A percentile compares a stretch with the other conserved stretches of the same genome.
Evolutionary conservation across 208 protist species (phyloP).

Genomic region (Naegleria lovaniensis): DNA sequence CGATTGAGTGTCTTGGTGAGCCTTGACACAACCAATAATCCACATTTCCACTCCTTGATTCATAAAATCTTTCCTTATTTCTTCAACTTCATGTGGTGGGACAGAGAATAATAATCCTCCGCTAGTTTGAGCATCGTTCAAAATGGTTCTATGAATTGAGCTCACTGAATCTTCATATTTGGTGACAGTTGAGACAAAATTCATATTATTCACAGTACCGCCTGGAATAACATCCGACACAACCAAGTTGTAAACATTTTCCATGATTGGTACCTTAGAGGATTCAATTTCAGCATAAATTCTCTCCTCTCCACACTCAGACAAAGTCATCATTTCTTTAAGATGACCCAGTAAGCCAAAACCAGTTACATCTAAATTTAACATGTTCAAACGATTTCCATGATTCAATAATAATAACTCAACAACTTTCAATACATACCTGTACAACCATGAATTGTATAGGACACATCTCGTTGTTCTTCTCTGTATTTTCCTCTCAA

Average conservation of each 20-base stretch:
- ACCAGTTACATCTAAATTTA: constrained; percentile 58
- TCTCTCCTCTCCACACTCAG: neutral
- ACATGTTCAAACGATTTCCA: no score
- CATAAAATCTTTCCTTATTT: neutral
- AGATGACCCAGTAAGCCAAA: constrained; percentile 62
- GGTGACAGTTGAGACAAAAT: neutral
- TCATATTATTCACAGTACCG: constrained; percentile 24
- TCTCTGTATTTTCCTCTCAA: neutral
- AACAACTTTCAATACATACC: neutral
- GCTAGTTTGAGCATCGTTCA: constrained; percentile 24
- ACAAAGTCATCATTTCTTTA: constrained; percentile 18
- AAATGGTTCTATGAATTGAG: neutral
- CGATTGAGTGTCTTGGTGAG: neutral
- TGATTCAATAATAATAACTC: no score
- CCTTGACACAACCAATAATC: neutral
- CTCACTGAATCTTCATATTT: neutral
- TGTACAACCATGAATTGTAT: constrained; percentile 48
- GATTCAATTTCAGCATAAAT: neutral
- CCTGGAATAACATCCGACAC: neutral
- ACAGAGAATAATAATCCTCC: constrained; percentile 11
- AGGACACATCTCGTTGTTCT: neutral
- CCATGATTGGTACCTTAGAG: constrained; percentile 3
- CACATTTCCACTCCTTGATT: neutral
- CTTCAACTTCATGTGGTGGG: neutral
- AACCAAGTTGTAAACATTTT: neutral